Percentiles rank a stretch among this genome's conserved stretches.
Conservation (phyloP, 2,329 filamentous ascomycete species). For the Cladosporium sphaerospermum region DNA sequence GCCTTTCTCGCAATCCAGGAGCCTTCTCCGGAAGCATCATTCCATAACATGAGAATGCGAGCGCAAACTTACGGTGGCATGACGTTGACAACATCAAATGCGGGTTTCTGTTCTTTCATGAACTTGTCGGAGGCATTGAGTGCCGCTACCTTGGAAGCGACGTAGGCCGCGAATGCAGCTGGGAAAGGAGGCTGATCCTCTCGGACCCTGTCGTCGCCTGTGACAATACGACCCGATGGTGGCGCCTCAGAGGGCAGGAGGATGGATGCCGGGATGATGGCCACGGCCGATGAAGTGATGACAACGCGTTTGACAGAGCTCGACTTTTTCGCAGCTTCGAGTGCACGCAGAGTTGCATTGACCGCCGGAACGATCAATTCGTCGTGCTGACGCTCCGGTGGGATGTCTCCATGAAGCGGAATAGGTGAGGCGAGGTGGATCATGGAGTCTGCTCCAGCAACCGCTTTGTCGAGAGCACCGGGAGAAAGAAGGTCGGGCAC, state of each 20-base stretch:
- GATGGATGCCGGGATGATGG: slow-evolving; percentile 1
- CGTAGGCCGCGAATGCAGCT: slow-evolving; percentile 12
- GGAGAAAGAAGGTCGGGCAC: slow-evolving; percentile 34
- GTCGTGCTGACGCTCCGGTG: slow-evolving; percentile 8
- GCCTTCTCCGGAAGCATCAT: neutral
- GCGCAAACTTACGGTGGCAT: slow-evolving; percentile 13
- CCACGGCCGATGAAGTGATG: slow-evolving; percentile 28
- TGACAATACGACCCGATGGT: neutral
- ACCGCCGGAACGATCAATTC: slow-evolving; percentile 22
- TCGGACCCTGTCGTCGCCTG: neutral
- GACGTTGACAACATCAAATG: slow-evolving; percentile 20
- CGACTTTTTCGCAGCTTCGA: slow-evolving; percentile 32
- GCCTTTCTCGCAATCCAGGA: too few species aligned
- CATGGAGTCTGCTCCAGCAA: slow-evolving; percentile 35
- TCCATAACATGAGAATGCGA: neutral
- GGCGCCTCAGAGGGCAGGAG: neutral
- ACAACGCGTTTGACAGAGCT: slow-evolving; percentile 34
- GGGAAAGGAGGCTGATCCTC: slow-evolving; percentile 1
- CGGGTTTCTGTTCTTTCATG: slow-evolving; percentile 13
- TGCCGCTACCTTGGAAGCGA: slow-evolving; percentile 16
- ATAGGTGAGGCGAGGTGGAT: slow-evolving; percentile 28
- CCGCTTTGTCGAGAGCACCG: slow-evolving; percentile 37
- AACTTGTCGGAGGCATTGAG: slow-evolving; percentile 14
- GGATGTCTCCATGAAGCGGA: slow-evolving; percentile 3
- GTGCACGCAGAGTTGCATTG: slow-evolving; percentile 32